Percentiles rank a stretch among this genome's conserved stretches.
Conservation (phyloP, 306 rosid species). For the Astragalus membranaceus region DNA sequence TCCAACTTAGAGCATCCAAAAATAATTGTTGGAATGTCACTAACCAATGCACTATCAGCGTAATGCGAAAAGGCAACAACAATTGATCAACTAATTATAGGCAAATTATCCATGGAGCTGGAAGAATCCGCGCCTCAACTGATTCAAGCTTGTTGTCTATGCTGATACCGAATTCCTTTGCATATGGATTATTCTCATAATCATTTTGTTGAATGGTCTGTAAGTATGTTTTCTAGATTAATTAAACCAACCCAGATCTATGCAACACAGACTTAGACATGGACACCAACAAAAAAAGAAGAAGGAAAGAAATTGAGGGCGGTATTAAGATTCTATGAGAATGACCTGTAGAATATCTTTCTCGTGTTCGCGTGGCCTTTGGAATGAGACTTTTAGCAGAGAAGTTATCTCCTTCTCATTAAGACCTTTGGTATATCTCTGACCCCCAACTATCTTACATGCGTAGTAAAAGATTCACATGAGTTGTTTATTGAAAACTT, state of each 20-base stretch:
- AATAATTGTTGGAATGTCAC: too few relatives aligned
- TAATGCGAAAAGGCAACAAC: neutral
- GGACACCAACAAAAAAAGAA: too few relatives aligned
- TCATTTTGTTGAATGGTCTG: too few relatives aligned
- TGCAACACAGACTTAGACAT: too few relatives aligned
- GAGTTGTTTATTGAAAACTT: neutral
- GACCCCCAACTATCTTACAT: slow-evolving; percentile 35
- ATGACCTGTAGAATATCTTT: too few relatives aligned
- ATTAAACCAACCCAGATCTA: too few relatives aligned
- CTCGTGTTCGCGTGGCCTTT: slow-evolving; percentile 32
- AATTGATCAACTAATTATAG: neutral
- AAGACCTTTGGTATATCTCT: slow-evolving; percentile 33
- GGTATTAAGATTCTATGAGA: too few relatives aligned
- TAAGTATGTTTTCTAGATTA: too few relatives aligned
- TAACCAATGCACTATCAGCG: neutral
- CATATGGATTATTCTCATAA: too few relatives aligned
- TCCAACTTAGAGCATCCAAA: too few relatives aligned
- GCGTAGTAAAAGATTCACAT: slow-evolving; percentile 24
- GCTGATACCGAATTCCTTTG: too few relatives aligned
- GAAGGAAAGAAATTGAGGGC: too few relatives aligned
- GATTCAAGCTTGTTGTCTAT: slow-evolving; percentile 32
- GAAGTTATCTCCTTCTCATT: slow-evolving; percentile 41
- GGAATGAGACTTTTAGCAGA: slow-evolving; percentile 34
- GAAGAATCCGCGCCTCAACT: slow-evolving; percentile 33
- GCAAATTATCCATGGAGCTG: slow-evolving; percentile 31